Base-by-base conservation (phyloP, 306 rosid species). In the Lotus japonicus region DNA sequence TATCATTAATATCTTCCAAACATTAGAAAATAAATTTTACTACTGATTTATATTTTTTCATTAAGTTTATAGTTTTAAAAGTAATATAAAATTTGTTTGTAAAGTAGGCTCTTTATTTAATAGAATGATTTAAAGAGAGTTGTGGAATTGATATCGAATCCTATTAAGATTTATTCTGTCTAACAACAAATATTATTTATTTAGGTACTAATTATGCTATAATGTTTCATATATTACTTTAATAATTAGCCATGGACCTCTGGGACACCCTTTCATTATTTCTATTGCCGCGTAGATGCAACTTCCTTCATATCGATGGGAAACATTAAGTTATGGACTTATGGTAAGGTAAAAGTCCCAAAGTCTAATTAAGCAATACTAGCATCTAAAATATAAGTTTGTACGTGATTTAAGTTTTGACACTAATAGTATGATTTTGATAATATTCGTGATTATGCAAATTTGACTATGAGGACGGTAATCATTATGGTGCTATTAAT, bases 191-290 rank as follows among this genome's bases (percentile, higher is more conserved):
- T 6, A 66, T 59, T 52, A 73, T 72, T 31, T 58, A 66, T 50
- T 16, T 16, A 15, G 7, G 15, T 45, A 31, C 36, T 31, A 57
- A 57, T 57, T 12, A 57, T 56, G 44, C 7, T 56, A 10, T 26
- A 46, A 13, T 56, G 5, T 11, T 51, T 18, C 39, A 52, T 51
- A 7, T 12, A 1, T 26, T 68, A 28, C 55, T 44, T 69, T 38
- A 31, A 31, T 70, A 57, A 11, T 31, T 17, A 31, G 38, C 49
- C 45, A 11, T 4, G 23, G 45, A 45, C 68, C 7, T 35, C 28
- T 35, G 66, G 48, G 68, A 2, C 70, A 71, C 51, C 64, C 49
- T 12, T 54, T 57, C 38, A 78, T 78, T 51, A 78, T 56, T 65
- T 28, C 12, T 57, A 65, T 71, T 71, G 9, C 67, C 72, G 51